These are phyloP conservation scores for Aspergillus pseudonomiae DNA, from an alignment of 2,329 filamentous ascomycete genomes.

Conservation along the genomic window DNA sequence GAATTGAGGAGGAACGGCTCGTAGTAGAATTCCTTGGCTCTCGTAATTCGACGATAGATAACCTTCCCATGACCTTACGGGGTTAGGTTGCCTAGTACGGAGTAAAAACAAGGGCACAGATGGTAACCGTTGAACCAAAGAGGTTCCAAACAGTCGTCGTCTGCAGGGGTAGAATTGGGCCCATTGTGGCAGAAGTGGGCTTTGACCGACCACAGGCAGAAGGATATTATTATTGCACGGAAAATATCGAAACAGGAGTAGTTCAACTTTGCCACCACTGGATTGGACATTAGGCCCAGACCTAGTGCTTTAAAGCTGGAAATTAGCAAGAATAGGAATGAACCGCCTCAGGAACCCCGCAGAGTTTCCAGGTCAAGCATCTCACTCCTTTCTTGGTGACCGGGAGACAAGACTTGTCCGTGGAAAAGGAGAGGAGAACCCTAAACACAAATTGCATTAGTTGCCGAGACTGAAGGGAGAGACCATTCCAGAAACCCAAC, in stretches of 20 bases:
- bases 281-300: neutral
- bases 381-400: slow-evolving; percentile 27
- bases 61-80: neutral
- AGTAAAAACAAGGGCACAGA: neutral
- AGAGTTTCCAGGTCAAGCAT: neutral
- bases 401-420: slow-evolving; percentile 6
- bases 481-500: slow-evolving; percentile 11
- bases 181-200: slow-evolving; percentile 5
- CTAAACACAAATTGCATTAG: slow-evolving; percentile 3
- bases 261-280: neutral
- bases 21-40: neutral
- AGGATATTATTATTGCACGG: neutral
- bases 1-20: neutral
- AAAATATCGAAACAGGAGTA: slow-evolving; percentile 4
- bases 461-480: slow-evolving; percentile 1
- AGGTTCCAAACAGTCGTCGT: neutral
- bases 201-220: neutral
- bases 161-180: slow-evolving; percentile 6
- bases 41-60: neutral
- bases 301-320: neutral
- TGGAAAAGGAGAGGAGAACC: neutral
- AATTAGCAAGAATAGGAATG: neutral
- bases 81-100: neutral
- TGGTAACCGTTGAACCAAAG: neutral
- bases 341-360: neutral